phyloP scores from a whole-genome alignment of 108 stramenopile genomes.

The Poteriospumella lacustris region DNA sequence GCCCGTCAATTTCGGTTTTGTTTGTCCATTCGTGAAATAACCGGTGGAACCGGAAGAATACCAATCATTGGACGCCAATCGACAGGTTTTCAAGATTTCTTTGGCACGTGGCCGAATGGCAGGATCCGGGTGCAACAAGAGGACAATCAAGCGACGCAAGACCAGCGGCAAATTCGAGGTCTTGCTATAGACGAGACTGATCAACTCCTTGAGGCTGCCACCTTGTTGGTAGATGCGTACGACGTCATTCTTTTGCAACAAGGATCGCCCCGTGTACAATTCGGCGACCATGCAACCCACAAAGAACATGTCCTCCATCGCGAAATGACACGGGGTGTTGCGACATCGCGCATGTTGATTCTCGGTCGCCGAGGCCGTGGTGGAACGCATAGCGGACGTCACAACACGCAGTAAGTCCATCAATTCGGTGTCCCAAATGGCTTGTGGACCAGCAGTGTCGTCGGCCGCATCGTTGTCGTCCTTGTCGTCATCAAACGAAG shows the following conservation, averaged over 20 bases:
- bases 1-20: background rate
- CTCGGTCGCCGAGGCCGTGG: no score
- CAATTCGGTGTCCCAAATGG: no score
- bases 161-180: background rate
- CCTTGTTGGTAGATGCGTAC: background rate
- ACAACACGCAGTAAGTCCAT: no score
- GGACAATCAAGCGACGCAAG: background rate
- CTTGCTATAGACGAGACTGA: background rate
- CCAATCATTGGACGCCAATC: background rate
- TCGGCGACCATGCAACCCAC: conserved; percentile 24
- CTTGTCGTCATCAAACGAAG: no score
- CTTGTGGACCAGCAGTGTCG: no score
- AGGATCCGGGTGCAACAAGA: background rate
- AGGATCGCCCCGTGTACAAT: background rate
- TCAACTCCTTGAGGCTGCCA: background rate
- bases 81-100: conserved; percentile 2
- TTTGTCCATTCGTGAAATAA: background rate
- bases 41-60: no score
- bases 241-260: background rate
- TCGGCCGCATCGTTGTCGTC: no score
- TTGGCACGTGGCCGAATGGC: background rate
- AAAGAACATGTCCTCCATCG: conserved; percentile 16
- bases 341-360: no score
- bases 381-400: no score
- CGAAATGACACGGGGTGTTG: no score